Evolutionary conservation across 176 grass and related monocot genomes (phyloP), one percentile per base, ranked within the genome.

Genomic region (Oryza australiensis): DNA sequence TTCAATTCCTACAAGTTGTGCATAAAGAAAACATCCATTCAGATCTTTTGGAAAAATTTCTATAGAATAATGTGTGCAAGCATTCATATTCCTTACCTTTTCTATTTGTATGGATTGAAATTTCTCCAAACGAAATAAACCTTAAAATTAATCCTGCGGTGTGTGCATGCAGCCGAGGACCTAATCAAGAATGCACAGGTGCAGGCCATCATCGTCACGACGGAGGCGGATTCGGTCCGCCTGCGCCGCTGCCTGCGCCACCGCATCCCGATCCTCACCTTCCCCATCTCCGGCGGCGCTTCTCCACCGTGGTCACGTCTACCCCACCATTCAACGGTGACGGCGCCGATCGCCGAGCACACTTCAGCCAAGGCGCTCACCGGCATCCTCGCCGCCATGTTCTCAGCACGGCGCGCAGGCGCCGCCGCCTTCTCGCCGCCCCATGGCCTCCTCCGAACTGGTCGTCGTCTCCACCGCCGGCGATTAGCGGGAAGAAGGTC

Each of bases 161-260:
- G 0, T 64, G 3, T 32, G 18, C 65, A 15, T 40, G 43, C 74
- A 92, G 90, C 75, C 2, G 30, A 89, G 28, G 87, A 86, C 37
- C 64, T 89, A 12, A 16, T 89, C 48, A 84, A 80, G 53, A 84
- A 89, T 40, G 41, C 13, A 12, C 49, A 76, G 16, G 86, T 77
- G 30, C 80, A 72, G 7, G 83, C 75, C 23, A 80, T 86, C 68
- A 76, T 86, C 68, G 84, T n/a, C 51, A n/a, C 12, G 7, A 37
- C 35, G 35, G 35, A 37, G 1, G 35, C 35, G 35, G 1, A 37
- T 37, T 8, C 35, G 35, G 35, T 37, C 12, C 65, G 80, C 10
- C 12, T 92, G 24, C 38, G 40, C 18, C 68, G 57, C 49, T n/a
- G n/a, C n/a, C n/a, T n/a, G n/a, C 63, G n/a, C 48, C 33, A 34